Conservation (phyloP, 805 yeast genomes). For the Zygosaccharomyces bisporus region DNA sequence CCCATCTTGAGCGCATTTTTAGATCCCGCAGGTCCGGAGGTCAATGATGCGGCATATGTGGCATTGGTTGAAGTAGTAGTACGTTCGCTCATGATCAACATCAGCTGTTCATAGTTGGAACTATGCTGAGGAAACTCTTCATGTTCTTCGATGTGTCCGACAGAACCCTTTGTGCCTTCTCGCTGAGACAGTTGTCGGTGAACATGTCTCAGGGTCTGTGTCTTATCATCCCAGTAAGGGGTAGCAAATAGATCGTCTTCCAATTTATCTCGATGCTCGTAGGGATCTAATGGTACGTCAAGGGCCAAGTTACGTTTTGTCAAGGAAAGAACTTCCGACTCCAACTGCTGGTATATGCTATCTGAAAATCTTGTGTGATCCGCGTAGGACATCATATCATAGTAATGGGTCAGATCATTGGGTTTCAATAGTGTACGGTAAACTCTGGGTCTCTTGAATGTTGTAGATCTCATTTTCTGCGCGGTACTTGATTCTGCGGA, state of each 20-base stretch:
- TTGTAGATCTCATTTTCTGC: slow-evolving; percentile 15
- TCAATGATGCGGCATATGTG: slow-evolving; percentile 37
- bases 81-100: slow-evolving; percentile 62
- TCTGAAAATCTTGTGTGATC: slow-evolving; percentile 81
- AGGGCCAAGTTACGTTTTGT: slow-evolving; percentile 76
- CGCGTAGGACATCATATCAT: slow-evolving; percentile 79
- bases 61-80: slow-evolving; percentile 39
- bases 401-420: slow-evolving; percentile 74
- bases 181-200: slow-evolving; percentile 41
- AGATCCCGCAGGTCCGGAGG: slow-evolving; percentile 13
- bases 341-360: slow-evolving; percentile 72
- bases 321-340: slow-evolving; percentile 76
- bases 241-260: slow-evolving; percentile 33
- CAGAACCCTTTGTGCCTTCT: slow-evolving; percentile 40
- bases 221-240: slow-evolving; percentile 44
- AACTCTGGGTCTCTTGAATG: slow-evolving; percentile 55
- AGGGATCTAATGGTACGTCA: slow-evolving; percentile 70
- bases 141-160: slow-evolving; percentile 50
- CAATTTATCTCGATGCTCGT: slow-evolving; percentile 40
- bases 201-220: slow-evolving; percentile 34
- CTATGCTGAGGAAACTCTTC: slow-evolving; percentile 72
- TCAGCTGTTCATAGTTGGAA: slow-evolving; percentile 85
- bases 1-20: slow-evolving; percentile 29
- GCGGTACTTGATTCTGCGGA: slow-evolving; percentile 6
- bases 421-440: slow-evolving; percentile 78